Evolutionary conservation across 2,329 filamentous ascomycete genomes (phyloP), one percentile per base, ranked within the genome.

Genomic region (Hymenoscyphus occultus): DNA sequence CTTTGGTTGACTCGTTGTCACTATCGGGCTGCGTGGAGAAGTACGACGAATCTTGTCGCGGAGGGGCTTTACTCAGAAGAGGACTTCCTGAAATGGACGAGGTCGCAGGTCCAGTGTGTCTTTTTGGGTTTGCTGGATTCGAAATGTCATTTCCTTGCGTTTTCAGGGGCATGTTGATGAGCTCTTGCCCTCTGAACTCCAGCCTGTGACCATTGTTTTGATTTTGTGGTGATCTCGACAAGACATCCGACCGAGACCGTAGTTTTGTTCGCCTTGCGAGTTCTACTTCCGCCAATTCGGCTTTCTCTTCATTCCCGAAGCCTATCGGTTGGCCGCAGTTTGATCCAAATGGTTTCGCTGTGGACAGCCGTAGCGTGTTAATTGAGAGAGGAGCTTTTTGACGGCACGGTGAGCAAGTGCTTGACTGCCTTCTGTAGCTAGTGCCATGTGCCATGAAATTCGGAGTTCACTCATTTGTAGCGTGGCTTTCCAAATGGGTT

Each of bases 1-100:
- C 64, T 39, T 68, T 56, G 54, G 22, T 56, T 16, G 60, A 61
- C 60, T 64, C 62, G 4, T 64, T 54, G 28, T 62, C 61, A 28
- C 22, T 57, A 7, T 63, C 51, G 3, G 63, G 66, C 56, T 57
- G 65, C 13, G 5, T 59, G 1, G 68, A 72, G 56, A 61, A 67
- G 61, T 70, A 70, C 12, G 67, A 68, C 1, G 69, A 70, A 45
- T 70, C 71, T 60, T 71, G 67, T 57, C 69, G 66, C 9, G 45
- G 40, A 3, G 64, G 61, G 5, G 28, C 56, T 14, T 59, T 59
- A 5, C 57, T 42, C 28, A 13, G 35, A 9, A 54, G 39, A 48
- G 58, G 48, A 35, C 39, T 65, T 61, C 39, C 13, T 32, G 65
- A 60, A 7, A 48, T 39, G 7, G 45, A 56, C 5, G 64, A 61